Conservation (phyloP, 2,329 filamentous ascomycete genomes). For the Fusarium camptoceras region DNA sequence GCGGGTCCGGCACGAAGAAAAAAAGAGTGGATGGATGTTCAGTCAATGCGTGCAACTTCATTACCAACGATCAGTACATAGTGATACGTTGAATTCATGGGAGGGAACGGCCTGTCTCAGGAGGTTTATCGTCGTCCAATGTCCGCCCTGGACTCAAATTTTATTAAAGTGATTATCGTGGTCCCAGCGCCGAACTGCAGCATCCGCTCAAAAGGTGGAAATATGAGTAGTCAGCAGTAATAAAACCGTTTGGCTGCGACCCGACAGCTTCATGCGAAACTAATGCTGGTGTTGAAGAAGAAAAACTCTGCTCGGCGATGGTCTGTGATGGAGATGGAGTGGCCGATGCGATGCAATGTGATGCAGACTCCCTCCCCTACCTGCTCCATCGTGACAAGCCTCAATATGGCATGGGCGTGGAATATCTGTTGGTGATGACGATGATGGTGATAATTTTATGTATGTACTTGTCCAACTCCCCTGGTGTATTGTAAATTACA, state of each 20-base stretch:
- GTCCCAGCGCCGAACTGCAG: constrained; percentile 39
- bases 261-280: constrained; percentile 39
- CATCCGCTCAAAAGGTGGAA: constrained; percentile 25
- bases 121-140: constrained; percentile 10
- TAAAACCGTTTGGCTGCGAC: constrained; percentile 23
- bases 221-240: constrained; percentile 17
- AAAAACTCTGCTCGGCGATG: constrained; percentile 28
- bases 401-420: constrained; percentile 22
- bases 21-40: constrained; percentile 26
- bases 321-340: constrained; percentile 35
- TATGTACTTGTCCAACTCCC: constrained; percentile 4
- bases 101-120: constrained; percentile 39
- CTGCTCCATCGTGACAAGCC: constrained; percentile 39
- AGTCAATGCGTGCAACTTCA: neutral
- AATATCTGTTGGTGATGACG: constrained; percentile 2
- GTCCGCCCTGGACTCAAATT: constrained; percentile 31
- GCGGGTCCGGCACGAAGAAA: neutral
- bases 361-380: constrained; percentile 25
- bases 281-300: constrained; percentile 14
- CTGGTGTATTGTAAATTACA: constrained; percentile 1
- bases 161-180: constrained; percentile 32
- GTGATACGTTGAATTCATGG: constrained; percentile 40
- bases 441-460: constrained; percentile 14
- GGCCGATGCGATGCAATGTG: constrained; percentile 13
- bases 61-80: constrained; percentile 35